Percentiles rank a stretch among this genome's conserved stretches.
Evolutionary conservation across 495 filamentous ascomycete species (phyloP).

Genomic region (Cercophora scortea): DNA sequence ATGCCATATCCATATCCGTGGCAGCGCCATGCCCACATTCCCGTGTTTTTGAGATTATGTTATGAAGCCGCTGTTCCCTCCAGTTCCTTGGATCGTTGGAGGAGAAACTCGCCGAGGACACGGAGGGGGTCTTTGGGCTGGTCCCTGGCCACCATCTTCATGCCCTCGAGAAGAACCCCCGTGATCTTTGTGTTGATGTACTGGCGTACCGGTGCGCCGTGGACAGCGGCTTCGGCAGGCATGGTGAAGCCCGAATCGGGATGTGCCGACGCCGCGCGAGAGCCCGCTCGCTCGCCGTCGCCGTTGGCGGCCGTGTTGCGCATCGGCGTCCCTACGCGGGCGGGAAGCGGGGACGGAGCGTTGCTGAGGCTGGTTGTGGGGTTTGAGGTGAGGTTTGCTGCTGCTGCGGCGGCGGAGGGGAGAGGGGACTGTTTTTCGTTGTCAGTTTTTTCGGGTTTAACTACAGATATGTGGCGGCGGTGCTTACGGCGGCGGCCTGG

Average conservation of each 20-base stretch:
- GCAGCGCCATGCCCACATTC: too few relatives aligned
- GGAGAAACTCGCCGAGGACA: slow-evolving; percentile 76
- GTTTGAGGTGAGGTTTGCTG: slow-evolving; percentile 1
- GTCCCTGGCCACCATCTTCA: slow-evolving; percentile 79
- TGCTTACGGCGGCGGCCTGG: not conserved
- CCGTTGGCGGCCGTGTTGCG: slow-evolving; percentile 16
- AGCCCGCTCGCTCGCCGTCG: slow-evolving; percentile 15
- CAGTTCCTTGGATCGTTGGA: slow-evolving; percentile 72
- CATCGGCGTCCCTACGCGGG: slow-evolving; percentile 31
- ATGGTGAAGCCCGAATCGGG: slow-evolving; percentile 42
- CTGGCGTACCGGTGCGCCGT: slow-evolving; percentile 78
- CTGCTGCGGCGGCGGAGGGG: not conserved
- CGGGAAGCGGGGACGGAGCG: slow-evolving; percentile 32
- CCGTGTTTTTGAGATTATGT: not conserved
- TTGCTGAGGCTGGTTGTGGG: slow-evolving; percentile 17
- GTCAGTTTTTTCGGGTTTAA: not conserved
- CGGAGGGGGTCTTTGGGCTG: slow-evolving; percentile 86
- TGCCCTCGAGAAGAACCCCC: slow-evolving; percentile 75
- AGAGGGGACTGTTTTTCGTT: slow-evolving; percentile 1
- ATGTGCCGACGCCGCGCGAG: slow-evolving; percentile 45
- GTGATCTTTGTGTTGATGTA: slow-evolving; percentile 90
- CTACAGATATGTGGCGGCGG: too few relatives aligned
- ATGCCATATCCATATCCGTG: not conserved
- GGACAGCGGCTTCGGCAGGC: slow-evolving; percentile 47
- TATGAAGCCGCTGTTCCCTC: slow-evolving; percentile 32